Evolutionary conservation across 192 early-diverging fungal species (phyloP), one percentile per base, ranked within the genome.

Genomic region (Linnemannia hyalina): DNA sequence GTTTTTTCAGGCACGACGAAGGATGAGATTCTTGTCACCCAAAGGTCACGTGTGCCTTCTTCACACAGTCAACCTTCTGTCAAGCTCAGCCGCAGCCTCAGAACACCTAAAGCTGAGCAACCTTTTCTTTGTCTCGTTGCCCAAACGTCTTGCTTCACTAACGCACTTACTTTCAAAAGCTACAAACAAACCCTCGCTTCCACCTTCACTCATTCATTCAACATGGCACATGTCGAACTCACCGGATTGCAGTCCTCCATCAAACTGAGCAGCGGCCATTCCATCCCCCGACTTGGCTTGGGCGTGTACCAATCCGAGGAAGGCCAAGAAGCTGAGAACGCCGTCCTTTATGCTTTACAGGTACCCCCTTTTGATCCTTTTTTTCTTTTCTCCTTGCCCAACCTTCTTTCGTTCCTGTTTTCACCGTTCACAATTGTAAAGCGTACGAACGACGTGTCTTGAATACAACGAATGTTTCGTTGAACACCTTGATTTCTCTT

Each of bases 341-440:
- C 88, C 15, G 84, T 91, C 22, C 75, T 88, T 20, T 81, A 80
- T 80, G 91, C 91, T 6, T 80, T 92, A 1, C 80, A 90, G 74
- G 89, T 60, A 22, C 20, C 70, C 20, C 3, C 23, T n/a, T 3
- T 49, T n/a, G n/a, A 11, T 36, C 49, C 26, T 70, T 32, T 23
- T 29, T 47, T 42, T 47, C 57, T 38, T 8, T 16, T 13, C n/a
- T 22, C 4, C 18, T 52, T 52, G 49, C 18, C 49, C 6, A 2
- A 40, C 38, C 38, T 40, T 0, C 70, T 22, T 46, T 15, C 35
- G 40, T 49, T 68, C 0, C 49, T 74, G n/a, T 26, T 47, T 36
- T 47, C 15, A 49, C 18, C 35, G 3, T 20, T 38, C 38, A 42
- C 26, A 15, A 2, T 6, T 41, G 40, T 68, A 35, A 55, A n/a